Evolutionary conservation across 208 protist species (phyloP).

Genomic region (Leishmania major): DNA sequence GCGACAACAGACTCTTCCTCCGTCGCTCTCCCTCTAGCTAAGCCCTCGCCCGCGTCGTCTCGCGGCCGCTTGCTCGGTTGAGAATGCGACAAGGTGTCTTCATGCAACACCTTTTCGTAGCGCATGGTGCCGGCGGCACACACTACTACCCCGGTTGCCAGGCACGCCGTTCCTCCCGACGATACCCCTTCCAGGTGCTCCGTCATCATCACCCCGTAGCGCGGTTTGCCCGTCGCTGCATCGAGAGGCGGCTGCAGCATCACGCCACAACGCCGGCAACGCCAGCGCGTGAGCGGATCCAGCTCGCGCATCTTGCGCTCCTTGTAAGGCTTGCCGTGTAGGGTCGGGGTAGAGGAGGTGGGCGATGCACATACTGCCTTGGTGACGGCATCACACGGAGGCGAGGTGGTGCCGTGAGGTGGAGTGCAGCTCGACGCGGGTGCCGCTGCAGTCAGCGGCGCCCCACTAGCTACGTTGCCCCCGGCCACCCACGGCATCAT

Average conservation of each 20-base stretch:
- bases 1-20: not conserved
- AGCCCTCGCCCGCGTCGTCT: not conserved
- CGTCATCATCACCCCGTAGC: conserved; percentile 39
- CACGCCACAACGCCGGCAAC: conserved; percentile 42
- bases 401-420: not conserved
- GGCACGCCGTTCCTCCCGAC: conserved; percentile 24
- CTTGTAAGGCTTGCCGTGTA: conserved; percentile 17
- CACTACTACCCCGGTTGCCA: conserved; percentile 25
- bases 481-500: conserved; percentile 12
- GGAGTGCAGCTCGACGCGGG: not conserved
- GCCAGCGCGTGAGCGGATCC: conserved; percentile 36
- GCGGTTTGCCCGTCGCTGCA: conserved; percentile 38
- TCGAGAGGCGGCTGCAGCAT: conserved; percentile 38
- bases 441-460: not conserved
- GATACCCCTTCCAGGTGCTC: conserved; percentile 47
- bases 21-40: not conserved
- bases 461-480: too few relatives aligned
- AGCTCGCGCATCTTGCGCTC: conserved; percentile 22
- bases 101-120: conserved; percentile 4
- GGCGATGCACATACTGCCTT: not conserved
- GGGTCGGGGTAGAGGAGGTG: not conserved
- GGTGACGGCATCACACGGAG: not conserved
- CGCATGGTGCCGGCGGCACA: conserved; percentile 26
- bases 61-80: conserved; percentile 1
- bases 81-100: not conserved